These are phyloP conservation scores for Cladophialophora exuberans DNA, from an alignment of 2,329 filamentous ascomycete genomes.

Conservation along the genomic window DNA sequence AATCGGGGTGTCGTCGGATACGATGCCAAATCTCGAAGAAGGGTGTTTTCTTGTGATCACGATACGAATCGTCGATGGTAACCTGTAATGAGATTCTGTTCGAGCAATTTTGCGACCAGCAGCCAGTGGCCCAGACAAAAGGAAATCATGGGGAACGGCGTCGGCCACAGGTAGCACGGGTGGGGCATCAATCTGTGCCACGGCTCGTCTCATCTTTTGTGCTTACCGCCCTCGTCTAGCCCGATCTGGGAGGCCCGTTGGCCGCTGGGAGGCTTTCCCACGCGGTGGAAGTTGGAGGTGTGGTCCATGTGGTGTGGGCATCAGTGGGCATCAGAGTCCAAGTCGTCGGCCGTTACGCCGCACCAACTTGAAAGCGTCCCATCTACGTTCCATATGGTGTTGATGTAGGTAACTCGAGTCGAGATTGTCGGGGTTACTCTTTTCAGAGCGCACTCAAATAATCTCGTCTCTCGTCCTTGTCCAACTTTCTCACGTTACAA, in stretches of 20 bases:
- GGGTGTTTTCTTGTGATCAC: no score
- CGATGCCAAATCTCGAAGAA: no score
- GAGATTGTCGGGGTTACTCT: constrained; percentile 24
- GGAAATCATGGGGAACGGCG: constrained; percentile 1
- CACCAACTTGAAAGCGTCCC: constrained; percentile 27
- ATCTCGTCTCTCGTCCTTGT: background rate
- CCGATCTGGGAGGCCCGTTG: constrained; percentile 6
- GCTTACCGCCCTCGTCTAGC: background rate
- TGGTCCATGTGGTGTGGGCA: background rate
- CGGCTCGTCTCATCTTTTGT: constrained; percentile 13
- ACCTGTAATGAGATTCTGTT: no score
- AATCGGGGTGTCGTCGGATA: background rate
- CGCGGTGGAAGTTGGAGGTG: no score
- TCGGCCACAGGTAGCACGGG: background rate
- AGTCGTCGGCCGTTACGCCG: constrained; percentile 7
- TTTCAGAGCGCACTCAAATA: constrained; percentile 11
- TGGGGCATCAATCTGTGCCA: constrained; percentile 12
- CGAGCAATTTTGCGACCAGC: no score
- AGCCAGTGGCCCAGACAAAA: background rate
- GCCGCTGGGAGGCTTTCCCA: background rate
- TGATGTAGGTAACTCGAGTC: constrained; percentile 27
- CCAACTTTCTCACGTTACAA: background rate
- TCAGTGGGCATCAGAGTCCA: constrained; percentile 12
- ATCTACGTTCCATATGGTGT: constrained; percentile 29
- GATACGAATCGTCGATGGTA: no score